Percentiles rank a stretch among this genome's conserved stretches.
These are phyloP conservation scores for Colletotrichum cereale DNA, from an alignment of 2,329 filamentous ascomycete species.

Conservation along the genomic window DNA sequence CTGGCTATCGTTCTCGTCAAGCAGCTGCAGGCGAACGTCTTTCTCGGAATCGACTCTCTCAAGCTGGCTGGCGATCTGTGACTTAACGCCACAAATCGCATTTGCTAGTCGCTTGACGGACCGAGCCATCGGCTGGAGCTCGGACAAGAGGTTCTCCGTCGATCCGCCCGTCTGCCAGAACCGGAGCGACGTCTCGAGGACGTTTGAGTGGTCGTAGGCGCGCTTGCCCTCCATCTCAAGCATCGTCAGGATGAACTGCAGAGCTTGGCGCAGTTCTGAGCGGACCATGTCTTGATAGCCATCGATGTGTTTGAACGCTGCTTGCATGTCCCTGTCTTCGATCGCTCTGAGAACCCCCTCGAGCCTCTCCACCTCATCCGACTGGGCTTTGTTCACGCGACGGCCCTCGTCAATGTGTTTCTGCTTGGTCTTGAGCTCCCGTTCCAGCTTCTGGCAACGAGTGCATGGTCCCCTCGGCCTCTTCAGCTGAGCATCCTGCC, in stretches of 20 bases:
- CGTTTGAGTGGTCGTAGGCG: slow-evolving; percentile 2
- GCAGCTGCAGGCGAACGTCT: background rate
- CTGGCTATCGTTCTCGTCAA: background rate
- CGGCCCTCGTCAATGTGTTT: background rate
- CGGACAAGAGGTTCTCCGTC: background rate
- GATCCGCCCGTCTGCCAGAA: background rate
- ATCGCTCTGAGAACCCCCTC: background rate
- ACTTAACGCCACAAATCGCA: background rate
- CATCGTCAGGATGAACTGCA: slow-evolving; percentile 3
- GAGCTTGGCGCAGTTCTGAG: slow-evolving; percentile 7
- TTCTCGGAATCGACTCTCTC: background rate
- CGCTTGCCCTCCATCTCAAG: slow-evolving; percentile 8
- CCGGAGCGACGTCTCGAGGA: background rate
- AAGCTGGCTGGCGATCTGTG: background rate
- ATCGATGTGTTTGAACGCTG: slow-evolving; percentile 18
- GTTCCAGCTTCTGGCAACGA: background rate
- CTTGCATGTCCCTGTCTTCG: background rate
- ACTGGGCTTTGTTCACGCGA: background rate
- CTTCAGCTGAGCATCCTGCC: background rate
- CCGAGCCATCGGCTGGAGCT: background rate
- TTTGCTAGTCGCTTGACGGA: slow-evolving; percentile 8
- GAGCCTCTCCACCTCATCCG: background rate
- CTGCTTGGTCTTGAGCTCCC: background rate
- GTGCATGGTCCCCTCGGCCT: background rate
- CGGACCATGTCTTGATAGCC: slow-evolving; percentile 21